phyloP scores from a whole-genome alignment of 1,284 basidiomycete genomes.

The Trametes hirsuta region DNA sequence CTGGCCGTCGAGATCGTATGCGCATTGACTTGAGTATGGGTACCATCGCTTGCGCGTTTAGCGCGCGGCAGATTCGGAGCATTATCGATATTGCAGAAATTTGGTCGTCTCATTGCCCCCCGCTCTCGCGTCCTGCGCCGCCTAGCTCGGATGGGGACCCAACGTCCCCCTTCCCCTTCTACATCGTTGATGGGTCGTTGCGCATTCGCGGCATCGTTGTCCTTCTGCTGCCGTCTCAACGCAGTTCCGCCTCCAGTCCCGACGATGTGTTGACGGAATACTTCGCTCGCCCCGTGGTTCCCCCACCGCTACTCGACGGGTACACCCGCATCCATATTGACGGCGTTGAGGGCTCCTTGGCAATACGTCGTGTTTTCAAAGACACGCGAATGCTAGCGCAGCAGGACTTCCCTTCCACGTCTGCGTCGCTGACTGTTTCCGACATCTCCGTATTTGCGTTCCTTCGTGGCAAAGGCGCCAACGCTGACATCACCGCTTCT shows the following conservation, averaged over 20 bases:
- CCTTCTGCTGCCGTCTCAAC: conserved; percentile 45
- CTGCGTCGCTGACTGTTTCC: conserved; percentile 38
- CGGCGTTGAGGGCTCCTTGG: conserved; percentile 41
- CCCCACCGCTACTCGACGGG: conserved; percentile 49
- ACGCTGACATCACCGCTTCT: conserved; percentile 38
- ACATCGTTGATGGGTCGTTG: conserved; percentile 40
- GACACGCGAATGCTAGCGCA: conserved; percentile 9
- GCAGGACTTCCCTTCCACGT: conserved; percentile 15
- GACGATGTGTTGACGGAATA: conserved; percentile 41
- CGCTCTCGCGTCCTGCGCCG: conserved; percentile 2
- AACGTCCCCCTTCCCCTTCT: conserved; percentile 30
- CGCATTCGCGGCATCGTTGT: conserved; percentile 53
- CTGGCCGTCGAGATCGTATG: conserved; percentile 19
- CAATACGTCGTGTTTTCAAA: conserved; percentile 23
- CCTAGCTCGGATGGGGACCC: neutral
- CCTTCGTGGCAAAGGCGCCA: conserved; percentile 23
- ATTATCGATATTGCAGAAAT: conserved; percentile 46
- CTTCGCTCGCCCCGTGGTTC: conserved; percentile 59
- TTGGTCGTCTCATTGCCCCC: conserved; percentile 38
- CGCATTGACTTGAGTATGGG: conserved; percentile 44
- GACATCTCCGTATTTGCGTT: conserved; percentile 62
- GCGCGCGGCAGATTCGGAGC: conserved; percentile 54
- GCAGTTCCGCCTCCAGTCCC: conserved; percentile 8
- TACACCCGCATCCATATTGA: conserved; percentile 67
- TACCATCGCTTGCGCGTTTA: conserved; percentile 53